Base-by-base conservation (phyloP, 495 filamentous ascomycete species). In the Penicillium crystallinum region DNA sequence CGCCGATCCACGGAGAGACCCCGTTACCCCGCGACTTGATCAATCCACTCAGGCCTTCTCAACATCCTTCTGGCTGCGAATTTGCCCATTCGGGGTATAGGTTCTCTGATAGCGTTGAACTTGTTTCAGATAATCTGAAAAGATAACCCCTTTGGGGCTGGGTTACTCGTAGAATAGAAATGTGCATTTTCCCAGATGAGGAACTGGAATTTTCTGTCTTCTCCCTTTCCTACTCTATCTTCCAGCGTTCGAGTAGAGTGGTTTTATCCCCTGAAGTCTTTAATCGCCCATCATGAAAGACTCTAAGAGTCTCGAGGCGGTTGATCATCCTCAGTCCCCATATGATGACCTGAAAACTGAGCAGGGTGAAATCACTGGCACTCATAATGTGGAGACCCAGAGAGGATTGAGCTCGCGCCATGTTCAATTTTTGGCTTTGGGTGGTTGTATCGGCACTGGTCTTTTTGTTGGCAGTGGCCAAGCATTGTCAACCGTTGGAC, bases 361-460 rank as follows among this genome's bases (percentile, higher is more conserved):
- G 19, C 42, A 47, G 18, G 62, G 62, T 1, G 62, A 63, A 31
- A 37, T 65, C 22, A 33, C 49, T 2, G 50, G 37, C 4, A 6
- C 47, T 3, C 50, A 45, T 8, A 48, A 56, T 43, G 43, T 40
- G 3, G 25, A 58, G 6, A 67, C 66, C 1, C 51, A 69, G 4
- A 62, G 66, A 50, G 64, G 66, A 6, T 42, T 69, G 53, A 59
- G 56, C 33, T 63, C 78, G 8, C 75, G 84, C 14, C 84, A 88
- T 63, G 58, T 86, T 14, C 77, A 78, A 58, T 81, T 88, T 74
- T 82, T 88, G 71, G 84, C 83, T 3, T 70, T 87, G 5, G 86
- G 87, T 58, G 86, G 86, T 43, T 86, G 85, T 17, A 85, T 90
- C 58, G 87, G 86, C 12, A 90, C 86, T 4, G 87, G 85, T 40